These are phyloP conservation scores for Pezicula neosporulosa DNA, from an alignment of 2,329 filamentous ascomycete species.

Conservation along the genomic window DNA sequence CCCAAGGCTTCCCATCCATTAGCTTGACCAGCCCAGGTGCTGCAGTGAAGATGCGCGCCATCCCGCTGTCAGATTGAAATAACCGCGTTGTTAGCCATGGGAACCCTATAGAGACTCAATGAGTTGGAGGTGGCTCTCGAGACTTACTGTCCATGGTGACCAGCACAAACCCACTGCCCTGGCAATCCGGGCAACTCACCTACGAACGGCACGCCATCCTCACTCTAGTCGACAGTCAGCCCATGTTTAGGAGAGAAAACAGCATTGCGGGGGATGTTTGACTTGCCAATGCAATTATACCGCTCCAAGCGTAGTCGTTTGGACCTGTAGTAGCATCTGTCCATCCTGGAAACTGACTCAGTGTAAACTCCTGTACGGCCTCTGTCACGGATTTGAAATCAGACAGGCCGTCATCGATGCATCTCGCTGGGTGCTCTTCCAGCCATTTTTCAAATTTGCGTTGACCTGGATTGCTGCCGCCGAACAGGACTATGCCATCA, in stretches of 20 bases:
- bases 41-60: conserved; percentile 15
- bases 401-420: conserved; percentile 26
- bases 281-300: conserved; percentile 12
- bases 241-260: conserved; percentile 3
- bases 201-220: conserved; percentile 14
- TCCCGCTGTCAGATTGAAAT: conserved; percentile 4
- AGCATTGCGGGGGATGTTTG: background rate
- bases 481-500: conserved; percentile 30
- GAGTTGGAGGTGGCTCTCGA: background rate
- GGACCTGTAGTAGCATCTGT: conserved; percentile 21
- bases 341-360: conserved; percentile 25
- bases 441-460: conserved; percentile 27
- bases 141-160: conserved; percentile 13
- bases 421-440: conserved; percentile 24
- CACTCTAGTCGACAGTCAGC: conserved; percentile 10
- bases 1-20: conserved; percentile 13
- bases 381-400: conserved; percentile 23
- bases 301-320: conserved; percentile 28
- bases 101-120: background rate
- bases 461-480: conserved; percentile 30
- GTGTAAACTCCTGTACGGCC: conserved; percentile 23
- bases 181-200: conserved; percentile 10
- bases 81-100: background rate
- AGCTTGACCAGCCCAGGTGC: conserved; percentile 13
- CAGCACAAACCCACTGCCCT: conserved; percentile 15